phyloP scores from a whole-genome alignment of 2,329 filamentous ascomycete genomes.

The Neonectria neomacrospora region DNA sequence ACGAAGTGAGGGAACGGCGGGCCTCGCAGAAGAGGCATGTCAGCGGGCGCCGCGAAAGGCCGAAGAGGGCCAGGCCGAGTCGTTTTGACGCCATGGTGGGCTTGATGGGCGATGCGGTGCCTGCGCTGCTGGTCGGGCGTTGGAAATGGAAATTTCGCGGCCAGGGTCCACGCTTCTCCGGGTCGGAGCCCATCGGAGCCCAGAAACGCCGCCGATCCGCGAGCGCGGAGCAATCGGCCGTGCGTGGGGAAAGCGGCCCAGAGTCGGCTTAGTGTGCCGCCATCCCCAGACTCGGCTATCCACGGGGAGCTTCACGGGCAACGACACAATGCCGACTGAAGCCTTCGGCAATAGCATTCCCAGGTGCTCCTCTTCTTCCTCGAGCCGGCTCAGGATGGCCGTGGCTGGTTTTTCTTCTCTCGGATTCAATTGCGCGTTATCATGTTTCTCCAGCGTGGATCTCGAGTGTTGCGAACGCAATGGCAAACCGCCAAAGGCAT shows the following conservation, averaged over 20 bases:
- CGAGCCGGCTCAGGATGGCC: constrained; percentile 28
- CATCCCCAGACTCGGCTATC: constrained; percentile 53
- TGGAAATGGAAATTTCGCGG: constrained; percentile 37
- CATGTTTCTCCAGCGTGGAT: constrained; percentile 68
- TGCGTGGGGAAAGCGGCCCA: constrained; percentile 35
- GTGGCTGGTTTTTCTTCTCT: constrained; percentile 32
- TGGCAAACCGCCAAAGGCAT: constrained; percentile 58
- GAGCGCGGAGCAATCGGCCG: constrained; percentile 37
- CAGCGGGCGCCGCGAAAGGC: constrained; percentile 49
- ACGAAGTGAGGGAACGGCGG: constrained; percentile 59
- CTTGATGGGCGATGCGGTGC: constrained; percentile 25
- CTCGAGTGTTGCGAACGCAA: constrained; percentile 62
- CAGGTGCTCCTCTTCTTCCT: constrained; percentile 35
- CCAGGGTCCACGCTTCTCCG: constrained; percentile 18
- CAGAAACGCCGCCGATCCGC: constrained; percentile 25
- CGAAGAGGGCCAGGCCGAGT: constrained; percentile 45
- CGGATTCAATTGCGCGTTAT: constrained; percentile 31
- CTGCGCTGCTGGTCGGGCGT: constrained; percentile 16
- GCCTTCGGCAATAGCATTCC: constrained; percentile 43
- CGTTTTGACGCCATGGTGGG: constrained; percentile 48
- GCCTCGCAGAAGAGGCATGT: constrained; percentile 64
- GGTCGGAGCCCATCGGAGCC: constrained; percentile 16
- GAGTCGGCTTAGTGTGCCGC: constrained; percentile 38
- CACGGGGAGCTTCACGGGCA: constrained; percentile 46
- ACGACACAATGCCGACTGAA: constrained; percentile 52